Percentiles rank a stretch among this genome's conserved stretches.
phyloP scores from a whole-genome alignment of 768 basidiomycete genomes.

The Lentinula lateritia region DNA sequence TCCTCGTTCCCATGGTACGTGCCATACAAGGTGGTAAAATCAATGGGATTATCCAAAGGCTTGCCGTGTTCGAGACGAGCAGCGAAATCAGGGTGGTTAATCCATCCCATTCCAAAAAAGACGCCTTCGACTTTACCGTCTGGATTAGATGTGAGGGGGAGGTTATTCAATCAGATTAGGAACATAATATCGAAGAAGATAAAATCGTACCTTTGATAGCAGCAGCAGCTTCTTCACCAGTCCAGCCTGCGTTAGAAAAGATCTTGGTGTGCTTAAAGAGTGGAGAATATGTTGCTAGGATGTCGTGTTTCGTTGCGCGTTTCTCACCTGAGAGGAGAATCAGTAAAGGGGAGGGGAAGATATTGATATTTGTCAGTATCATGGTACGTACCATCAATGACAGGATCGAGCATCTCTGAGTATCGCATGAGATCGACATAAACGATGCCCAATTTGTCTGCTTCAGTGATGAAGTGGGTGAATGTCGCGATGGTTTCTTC shows the following conservation, averaged over 20 bases:
- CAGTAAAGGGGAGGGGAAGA: too few relatives aligned
- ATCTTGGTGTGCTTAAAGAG: constrained; percentile 17
- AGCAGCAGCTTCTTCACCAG: constrained; percentile 20
- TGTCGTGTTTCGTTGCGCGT: constrained; percentile 22
- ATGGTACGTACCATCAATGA: constrained; percentile 15
- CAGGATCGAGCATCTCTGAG: constrained; percentile 11
- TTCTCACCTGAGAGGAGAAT: constrained; percentile 5
- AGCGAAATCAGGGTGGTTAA: constrained; percentile 25
- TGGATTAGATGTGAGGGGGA: background rate
- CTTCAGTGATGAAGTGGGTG: constrained; percentile 19
- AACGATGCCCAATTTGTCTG: constrained; percentile 17
- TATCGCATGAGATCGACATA: constrained; percentile 21
- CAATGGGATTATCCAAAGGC: constrained; percentile 16
- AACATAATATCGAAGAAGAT: background rate
- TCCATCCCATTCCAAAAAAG: constrained; percentile 22
- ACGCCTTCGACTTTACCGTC: constrained; percentile 20
- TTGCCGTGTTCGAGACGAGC: constrained; percentile 20
- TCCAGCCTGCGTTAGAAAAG: constrained; percentile 22
- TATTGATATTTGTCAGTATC: too few relatives aligned
- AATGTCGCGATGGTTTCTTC: constrained; percentile 22
- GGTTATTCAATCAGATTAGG: background rate
- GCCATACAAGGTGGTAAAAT: constrained; percentile 16
- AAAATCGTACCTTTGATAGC: constrained; percentile 9
- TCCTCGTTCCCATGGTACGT: constrained; percentile 8
- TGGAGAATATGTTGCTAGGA: constrained; percentile 19